Conservation (phyloP, 805 yeast genomes). For the Spathaspora hagerdaliae region DNA sequence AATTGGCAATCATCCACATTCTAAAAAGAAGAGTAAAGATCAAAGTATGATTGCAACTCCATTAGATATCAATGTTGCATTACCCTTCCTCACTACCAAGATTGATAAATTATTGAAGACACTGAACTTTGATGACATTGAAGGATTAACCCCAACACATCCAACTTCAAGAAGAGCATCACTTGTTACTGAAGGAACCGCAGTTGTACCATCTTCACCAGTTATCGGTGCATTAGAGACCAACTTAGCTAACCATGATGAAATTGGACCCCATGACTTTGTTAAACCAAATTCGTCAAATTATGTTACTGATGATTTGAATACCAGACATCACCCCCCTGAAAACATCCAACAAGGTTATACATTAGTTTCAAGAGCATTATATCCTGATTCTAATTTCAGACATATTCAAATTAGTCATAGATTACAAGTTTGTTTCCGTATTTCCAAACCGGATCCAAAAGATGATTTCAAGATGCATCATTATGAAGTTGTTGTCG, state of each 20-base stretch:
- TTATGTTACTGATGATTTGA: constrained; percentile 24
- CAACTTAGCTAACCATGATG: constrained; percentile 26
- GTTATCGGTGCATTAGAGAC: constrained; percentile 39
- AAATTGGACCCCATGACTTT: constrained; percentile 8
- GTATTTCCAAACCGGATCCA: constrained; percentile 62
- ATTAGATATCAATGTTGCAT: constrained; percentile 39
- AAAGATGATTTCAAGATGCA: constrained; percentile 46
- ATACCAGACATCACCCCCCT: constrained; percentile 6
- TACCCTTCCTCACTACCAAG: constrained; percentile 39
- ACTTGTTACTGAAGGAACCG: constrained; percentile 9
- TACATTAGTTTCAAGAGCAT: constrained; percentile 33
- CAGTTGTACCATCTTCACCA: constrained; percentile 14
- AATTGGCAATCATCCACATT: not conserved
- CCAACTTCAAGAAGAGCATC: constrained; percentile 24
- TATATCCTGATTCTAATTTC: constrained; percentile 63
- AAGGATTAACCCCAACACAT: constrained; percentile 4
- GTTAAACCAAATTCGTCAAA: constrained; percentile 28
- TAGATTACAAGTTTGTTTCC: constrained; percentile 63
- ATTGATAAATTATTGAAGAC: constrained; percentile 28
- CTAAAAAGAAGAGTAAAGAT: constrained; percentile 1
- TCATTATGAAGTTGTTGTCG: constrained; percentile 77
- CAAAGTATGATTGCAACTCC: constrained; percentile 39
- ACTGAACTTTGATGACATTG: constrained; percentile 7
- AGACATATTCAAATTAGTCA: constrained; percentile 62
- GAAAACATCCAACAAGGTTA: constrained; percentile 34